Evolutionary conservation across 179 eudicot species (phyloP), one percentile per base, ranked within the genome.

Genomic region (Actinidia polygama): DNA sequence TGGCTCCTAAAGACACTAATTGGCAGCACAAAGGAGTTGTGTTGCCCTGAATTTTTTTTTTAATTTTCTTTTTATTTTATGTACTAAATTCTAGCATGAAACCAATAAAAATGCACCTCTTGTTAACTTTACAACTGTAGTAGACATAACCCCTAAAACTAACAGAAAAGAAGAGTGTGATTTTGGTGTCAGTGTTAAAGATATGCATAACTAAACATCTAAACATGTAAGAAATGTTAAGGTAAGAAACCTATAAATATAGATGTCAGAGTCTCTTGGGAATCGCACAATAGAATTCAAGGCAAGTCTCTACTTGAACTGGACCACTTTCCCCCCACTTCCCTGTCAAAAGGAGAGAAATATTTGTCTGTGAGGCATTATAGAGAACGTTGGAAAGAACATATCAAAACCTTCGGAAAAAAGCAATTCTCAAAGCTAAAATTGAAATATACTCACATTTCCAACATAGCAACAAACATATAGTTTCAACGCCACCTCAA

Each of bases 261-360:
- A 54, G 21, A 21, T 55, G 11, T 12, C 44, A 40, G 23, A 79
- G 66, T 36, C 54, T 80, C 64, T 54, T 16, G 53, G 54, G n/a
- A 40, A 10, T 36, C 19, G 19, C 61, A 79, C 75, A 75, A 67
- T 30, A 66, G 24, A 44, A 53, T 59, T 30, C 7, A 51, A 51
- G 55, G 46, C n/a, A 10, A 66, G 73, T 66, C 10, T 44, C 74
- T 54, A 19, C 21, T 51, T 66, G 81, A 79, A 26, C 14, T 24
- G 10, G 19, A 79, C 49, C 49, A 64, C 51, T 79, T 14, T 53
- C 40, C 62, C 49, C 62, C 67, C 50, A 58, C 21, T 51, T 16
- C n/a, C 50, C 74, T 64, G 19, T 18, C 47, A 66, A 66, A 24
- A 79, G 49, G 47, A 79, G n/a, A n/a, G n/a, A 79, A 66, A 26